Conservation (phyloP, 108 stramenopile genomes). For the Hondaea fermentalgiana region DNA sequence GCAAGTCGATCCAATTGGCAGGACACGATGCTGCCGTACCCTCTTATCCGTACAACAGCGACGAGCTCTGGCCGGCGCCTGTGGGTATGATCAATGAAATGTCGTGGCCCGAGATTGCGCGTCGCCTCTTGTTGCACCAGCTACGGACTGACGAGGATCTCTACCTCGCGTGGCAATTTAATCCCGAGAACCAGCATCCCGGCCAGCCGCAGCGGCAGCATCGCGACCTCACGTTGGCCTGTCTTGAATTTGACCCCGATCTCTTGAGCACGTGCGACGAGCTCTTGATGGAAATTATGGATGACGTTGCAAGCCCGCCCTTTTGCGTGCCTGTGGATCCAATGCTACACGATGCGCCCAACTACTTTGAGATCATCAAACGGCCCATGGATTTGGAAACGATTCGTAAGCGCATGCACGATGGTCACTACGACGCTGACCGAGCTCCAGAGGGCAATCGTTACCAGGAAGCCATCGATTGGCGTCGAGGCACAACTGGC, state of each 20-base stretch:
- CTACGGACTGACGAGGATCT: neutral
- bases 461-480: neutral
- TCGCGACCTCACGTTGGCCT: neutral
- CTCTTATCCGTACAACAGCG: neutral
- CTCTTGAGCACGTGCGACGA: constrained; percentile 11
- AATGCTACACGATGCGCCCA: neutral
- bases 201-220: neutral
- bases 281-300: neutral
- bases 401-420: neutral
- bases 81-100: neutral
- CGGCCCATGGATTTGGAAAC: constrained; percentile 3
- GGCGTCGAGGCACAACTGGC: neutral
- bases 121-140: neutral
- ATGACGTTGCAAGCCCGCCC: neutral
- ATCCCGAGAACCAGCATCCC: neutral
- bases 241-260: neutral
- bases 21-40: neutral
- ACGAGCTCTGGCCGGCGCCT: constrained; percentile 1
- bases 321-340: neutral
- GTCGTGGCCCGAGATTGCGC: constrained; percentile 4
- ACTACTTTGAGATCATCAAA: constrained; percentile 16
- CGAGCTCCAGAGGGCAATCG: neutral
- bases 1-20: neutral
- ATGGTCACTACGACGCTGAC: constrained; percentile 3
- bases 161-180: neutral